Evolutionary conservation across 1,284 basidiomycete genomes (phyloP).

Genomic region (Rhodotorula sp.): DNA sequence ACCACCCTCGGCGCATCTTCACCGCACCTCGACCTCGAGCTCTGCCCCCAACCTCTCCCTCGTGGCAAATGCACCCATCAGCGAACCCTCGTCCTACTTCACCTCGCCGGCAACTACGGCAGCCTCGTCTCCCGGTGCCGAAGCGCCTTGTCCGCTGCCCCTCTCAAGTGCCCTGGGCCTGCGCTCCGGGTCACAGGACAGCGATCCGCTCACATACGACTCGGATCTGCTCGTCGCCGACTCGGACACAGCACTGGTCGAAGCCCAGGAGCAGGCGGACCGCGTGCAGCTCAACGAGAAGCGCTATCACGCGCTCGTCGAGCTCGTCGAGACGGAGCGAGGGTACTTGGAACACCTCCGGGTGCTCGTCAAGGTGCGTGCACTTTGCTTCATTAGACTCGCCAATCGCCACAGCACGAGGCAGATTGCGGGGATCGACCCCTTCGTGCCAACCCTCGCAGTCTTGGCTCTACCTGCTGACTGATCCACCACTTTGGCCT

Average conservation of each 20-base stretch:
- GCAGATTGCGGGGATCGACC: not conserved
- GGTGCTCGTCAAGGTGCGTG: conserved; percentile 68
- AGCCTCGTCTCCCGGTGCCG: conserved; percentile 4
- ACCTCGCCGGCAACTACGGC: not conserved
- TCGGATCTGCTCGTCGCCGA: conserved; percentile 6
- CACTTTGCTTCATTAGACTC: not conserved
- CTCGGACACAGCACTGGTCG: not conserved
- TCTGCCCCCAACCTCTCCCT: conserved; percentile 26
- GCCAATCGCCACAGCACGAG: not conserved
- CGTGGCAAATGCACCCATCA: not conserved
- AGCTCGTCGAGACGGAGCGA: conserved; percentile 78
- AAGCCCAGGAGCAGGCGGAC: not conserved
- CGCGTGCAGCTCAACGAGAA: conserved; percentile 17
- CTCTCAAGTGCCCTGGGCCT: not conserved
- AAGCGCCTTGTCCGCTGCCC: not conserved
- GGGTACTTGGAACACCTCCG: conserved; percentile 76
- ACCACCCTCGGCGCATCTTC: not conserved
- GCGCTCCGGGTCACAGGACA: no score
- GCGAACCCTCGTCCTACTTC: not conserved
- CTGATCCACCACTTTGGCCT: not conserved
- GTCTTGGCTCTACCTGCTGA: not conserved
- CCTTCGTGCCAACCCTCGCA: not conserved
- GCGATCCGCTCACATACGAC: not conserved
- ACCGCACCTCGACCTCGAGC: conserved; percentile 7
- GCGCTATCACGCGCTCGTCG: conserved; percentile 66